Percentiles rank a stretch among this genome's conserved stretches.
Conservation (phyloP, 371 early-diverging fungal genomes). For the Encephalitozoon intestinalis region DNA sequence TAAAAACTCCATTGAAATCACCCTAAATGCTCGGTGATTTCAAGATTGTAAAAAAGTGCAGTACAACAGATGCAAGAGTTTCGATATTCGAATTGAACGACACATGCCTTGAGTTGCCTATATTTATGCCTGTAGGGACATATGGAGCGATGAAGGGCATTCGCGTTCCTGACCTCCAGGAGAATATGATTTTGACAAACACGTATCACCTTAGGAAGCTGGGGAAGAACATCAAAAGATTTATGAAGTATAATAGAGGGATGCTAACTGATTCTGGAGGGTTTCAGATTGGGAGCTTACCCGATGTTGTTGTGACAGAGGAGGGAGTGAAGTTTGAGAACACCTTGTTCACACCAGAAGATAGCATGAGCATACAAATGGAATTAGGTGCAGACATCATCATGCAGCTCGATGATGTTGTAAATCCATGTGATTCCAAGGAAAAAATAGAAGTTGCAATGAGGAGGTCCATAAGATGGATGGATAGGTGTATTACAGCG, state of each 20-base stretch:
- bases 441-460: conserved; percentile 79
- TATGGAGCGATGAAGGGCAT: conserved; percentile 82
- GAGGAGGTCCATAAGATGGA: conserved; percentile 81
- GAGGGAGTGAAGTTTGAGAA: conserved; percentile 64
- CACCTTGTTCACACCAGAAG: conserved; percentile 78
- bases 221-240: conserved; percentile 66
- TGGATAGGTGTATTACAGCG: conserved; percentile 72
- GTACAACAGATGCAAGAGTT: conserved; percentile 77
- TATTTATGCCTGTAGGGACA: conserved; percentile 94
- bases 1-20: neutral
- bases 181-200: conserved; percentile 80
- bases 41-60: conserved; percentile 63
- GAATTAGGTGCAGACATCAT: conserved; percentile 87
- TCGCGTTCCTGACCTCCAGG: conserved; percentile 68
- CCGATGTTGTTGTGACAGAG: conserved; percentile 74
- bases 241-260: conserved; percentile 75
- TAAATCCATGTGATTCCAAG: conserved; percentile 72
- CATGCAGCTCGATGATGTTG: conserved; percentile 92
- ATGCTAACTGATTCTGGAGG: conserved; percentile 82
- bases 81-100: conserved; percentile 71
- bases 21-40: conserved; percentile 30
- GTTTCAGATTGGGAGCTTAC: conserved; percentile 84
- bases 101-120: conserved; percentile 73
- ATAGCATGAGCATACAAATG: conserved; percentile 79
- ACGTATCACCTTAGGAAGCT: conserved; percentile 64